Evolutionary conservation across 208 protist species (phyloP).

Genomic region (Giardia duodenalis): DNA sequence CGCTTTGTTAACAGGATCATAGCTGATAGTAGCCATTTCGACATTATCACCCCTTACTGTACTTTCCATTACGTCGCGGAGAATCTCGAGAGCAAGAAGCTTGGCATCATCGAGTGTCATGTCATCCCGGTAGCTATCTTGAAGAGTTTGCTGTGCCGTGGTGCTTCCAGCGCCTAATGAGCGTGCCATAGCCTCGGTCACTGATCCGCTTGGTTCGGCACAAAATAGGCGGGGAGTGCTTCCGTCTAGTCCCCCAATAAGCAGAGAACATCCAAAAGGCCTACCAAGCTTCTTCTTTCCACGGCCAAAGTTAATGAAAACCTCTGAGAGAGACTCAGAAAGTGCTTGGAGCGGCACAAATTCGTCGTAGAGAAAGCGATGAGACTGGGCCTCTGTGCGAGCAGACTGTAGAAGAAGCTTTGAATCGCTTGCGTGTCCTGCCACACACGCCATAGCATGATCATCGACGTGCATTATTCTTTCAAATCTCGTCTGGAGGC

Average conservation of each 20-base stretch:
- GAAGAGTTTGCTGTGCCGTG: neutral
- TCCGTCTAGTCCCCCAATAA: neutral
- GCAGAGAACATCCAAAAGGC: neutral
- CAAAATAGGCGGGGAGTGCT: neutral
- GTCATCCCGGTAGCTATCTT: neutral
- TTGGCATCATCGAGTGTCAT: neutral
- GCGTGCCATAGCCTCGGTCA: neutral
- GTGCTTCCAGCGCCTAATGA: neutral
- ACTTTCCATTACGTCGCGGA: neutral
- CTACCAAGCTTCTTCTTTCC: slow-evolving; percentile 4
- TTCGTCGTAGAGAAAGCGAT: neutral
- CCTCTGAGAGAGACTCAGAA: neutral
- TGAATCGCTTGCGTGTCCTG: neutral
- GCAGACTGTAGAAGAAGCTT: neutral
- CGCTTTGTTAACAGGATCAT: neutral
- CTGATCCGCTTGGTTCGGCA: neutral
- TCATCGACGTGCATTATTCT: neutral
- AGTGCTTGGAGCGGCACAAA: neutral
- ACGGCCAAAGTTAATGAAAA: neutral
- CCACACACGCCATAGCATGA: neutral
- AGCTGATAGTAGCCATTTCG: neutral
- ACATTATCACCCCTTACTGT: neutral
- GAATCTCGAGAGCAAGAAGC: neutral
- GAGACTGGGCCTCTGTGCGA: neutral
- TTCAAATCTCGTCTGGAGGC: neutral